Base-by-base conservation (phyloP, 306 rosid species). In the Purshia tridentata region DNA sequence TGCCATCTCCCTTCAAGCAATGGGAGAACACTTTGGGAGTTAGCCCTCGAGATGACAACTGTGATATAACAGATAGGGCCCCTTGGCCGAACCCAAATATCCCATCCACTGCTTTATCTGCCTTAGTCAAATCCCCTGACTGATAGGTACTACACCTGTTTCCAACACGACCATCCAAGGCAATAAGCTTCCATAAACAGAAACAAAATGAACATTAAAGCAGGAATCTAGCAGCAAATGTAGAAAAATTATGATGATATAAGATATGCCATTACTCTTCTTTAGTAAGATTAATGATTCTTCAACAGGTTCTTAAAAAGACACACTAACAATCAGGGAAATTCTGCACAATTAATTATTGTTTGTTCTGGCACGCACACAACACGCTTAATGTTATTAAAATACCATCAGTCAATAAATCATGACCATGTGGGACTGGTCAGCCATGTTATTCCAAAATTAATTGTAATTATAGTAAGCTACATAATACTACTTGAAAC, bases 51-150 rank as follows among this genome's bases (percentile, higher is more conserved):
- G 88, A 83, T 60, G 98, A 88, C 84, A 94, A 78, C 56, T 94
- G 98, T 16, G 98, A 94, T 59, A 89, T 84, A 71, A 91, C 90
- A 49, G 98, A 94, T 29, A 91, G 83, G 73, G 78, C 82, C 76
- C 98, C 97, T 5, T 84, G 98, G 70, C 97, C 98, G 75, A 94
- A 94, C 74, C 98, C 98, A 48, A 94, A 88, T 37, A 94, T 94
- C 70, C 98, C 98, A 85, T 94, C 98, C 39, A 91, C 83, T 18
- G 97, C 98, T 84, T 83, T 88, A 19, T 89, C 95, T 50, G 97
- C n/a, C 85, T 91, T 89, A 39, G 91, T 85, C 86, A 94, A 84
- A 65, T 81, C 95, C 72, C 97, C 98, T 51, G 92, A 85, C 69
- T 89, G 97, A 77, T 58, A 75, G 40, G 86, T 94, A 81, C 97